Percentiles rank a stretch among this genome's conserved stretches.
Evolutionary conservation across 306 rosid species (phyloP).

Genomic region (Canavalia gladiata): DNA sequence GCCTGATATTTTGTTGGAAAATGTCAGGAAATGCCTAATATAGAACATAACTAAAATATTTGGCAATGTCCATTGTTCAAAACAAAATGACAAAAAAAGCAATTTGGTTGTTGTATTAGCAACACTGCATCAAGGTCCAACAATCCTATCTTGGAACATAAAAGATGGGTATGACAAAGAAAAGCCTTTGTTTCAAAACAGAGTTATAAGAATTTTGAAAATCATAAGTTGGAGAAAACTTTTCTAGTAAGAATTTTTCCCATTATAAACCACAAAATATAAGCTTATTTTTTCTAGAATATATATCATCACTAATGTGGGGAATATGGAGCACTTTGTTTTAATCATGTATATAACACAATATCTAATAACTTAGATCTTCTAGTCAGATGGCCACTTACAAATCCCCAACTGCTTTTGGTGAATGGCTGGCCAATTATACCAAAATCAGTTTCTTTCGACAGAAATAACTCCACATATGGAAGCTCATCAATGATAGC

Average conservation of each 20-base stretch:
- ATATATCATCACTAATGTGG: background rate
- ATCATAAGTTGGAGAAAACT: conserved; percentile 27
- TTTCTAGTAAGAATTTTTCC: background rate
- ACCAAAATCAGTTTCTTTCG: conserved; percentile 75
- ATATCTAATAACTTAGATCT: conserved; percentile 28
- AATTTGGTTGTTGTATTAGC: conserved; percentile 29
- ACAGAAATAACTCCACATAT: conserved; percentile 81
- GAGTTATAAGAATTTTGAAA: conserved; percentile 15
- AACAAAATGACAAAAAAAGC: background rate
- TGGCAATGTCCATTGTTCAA: conserved; percentile 20
- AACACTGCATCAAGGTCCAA: conserved; percentile 10
- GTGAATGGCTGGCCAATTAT: conserved; percentile 88
- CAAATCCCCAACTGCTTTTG: conserved; percentile 96
- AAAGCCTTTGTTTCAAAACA: conserved; percentile 12
- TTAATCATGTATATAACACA: background rate
- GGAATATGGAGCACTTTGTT: conserved; percentile 23
- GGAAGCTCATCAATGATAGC: conserved; percentile 93
- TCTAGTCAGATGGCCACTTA: conserved; percentile 63
- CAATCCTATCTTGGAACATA: background rate
- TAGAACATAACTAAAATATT: conserved; percentile 3
- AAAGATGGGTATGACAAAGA: background rate
- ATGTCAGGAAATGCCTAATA: conserved; percentile 47
- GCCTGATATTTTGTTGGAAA: conserved; percentile 63
- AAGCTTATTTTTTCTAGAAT: background rate
- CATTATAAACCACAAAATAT: background rate